Evolutionary conservation across 2,329 filamentous ascomycete species (phyloP), one percentile per base, ranked within the genome.

Genomic region (Epichloe brachyelytri): DNA sequence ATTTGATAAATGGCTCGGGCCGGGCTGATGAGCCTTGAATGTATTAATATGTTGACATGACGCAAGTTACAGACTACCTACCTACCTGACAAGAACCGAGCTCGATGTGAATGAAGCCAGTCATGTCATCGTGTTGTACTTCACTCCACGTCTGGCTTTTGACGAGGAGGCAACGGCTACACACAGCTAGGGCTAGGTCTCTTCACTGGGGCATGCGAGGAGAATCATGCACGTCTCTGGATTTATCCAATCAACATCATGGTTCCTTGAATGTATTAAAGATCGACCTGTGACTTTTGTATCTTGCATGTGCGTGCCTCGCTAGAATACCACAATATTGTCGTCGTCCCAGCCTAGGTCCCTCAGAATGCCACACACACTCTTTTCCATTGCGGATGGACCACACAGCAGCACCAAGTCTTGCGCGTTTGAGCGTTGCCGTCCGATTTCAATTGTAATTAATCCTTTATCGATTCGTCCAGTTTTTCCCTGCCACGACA

Each of bases 341-440:
- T 60, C 57, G 3, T 61, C 56, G 26, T 55, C 60, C 86, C 87
- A 94, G 0, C 86, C 86, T 64, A 83, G 69, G 12, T 71, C 74
- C 14, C 53, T 53, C 26, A 77, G 65, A 26, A 78, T 76, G 44
- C 69, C 63, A 56, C 76, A 75, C 4, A 79, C 80, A 52, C 74
- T 79, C 60, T 80, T 82, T 68, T 94, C 88, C 71, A 95, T 71
- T 3, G 82, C 69, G 57, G 76, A 79, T 0, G 89, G 89, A 2
- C 89, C 89, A 68, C 89, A 95, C 15, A 95, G 74, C 52, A 95
- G 67, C 14, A 88, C 80, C 72, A 95, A 64, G 12, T 77, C 74
- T 54, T 77, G 74, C 0, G 70, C 71, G 56, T 63, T 61, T 43
- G 49, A 56, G 60, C 56, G 36, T 56, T 70, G 65, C 56, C 68